Base-by-base conservation (phyloP, 305 asterid genomes). In the Solanum hybrid region DNA sequence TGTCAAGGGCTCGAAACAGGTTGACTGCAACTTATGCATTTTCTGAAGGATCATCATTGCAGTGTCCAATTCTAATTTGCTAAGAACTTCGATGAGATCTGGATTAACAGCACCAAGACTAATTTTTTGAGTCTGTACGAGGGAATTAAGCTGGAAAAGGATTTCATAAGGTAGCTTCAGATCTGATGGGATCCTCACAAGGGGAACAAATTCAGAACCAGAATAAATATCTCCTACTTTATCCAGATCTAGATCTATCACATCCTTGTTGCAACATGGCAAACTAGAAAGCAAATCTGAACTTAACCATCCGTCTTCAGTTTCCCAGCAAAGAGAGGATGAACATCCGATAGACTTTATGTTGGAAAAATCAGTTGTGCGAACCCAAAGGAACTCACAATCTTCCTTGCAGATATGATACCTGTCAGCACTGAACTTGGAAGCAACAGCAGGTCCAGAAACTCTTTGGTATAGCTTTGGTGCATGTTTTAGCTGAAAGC, bases 111-210 rank as follows among this genome's bases (percentile, higher is more conserved):
- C 90, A 80, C 96, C 95, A 92, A 96, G 93, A 92, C 98, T 95
- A 89, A 96, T 78, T 91, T 96, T 97, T 38, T 96, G 99, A 36
- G 94, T 90, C 81, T 97, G 99, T 33, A 96, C 93, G 36, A 97
- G 96, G 31, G 98, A 97, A 88, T 95, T 95, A 24, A 97, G 93
- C 95, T 97, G 99, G 92, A 95, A 97, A 87, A 96, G 96, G 77
- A 95, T 95, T 93, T 96, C 99, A 89, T 96, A 97, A 15, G 94
- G 89, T 89, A 96, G 78, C 27, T 85, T 88, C 78, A 91, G 90
- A 89, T 79, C 94, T 1, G 96, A 88, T 83, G 65, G 89, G 61
- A 92, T 91, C 29, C 24, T 82, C 90, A 96, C 92, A 65, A 97
- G 92, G 13, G 99, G 99, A 91, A 96, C 99, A 83, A 96, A 92